Conservation (phyloP, 164 flowering plant genomes). For the Nelumbo lutea region DNA sequence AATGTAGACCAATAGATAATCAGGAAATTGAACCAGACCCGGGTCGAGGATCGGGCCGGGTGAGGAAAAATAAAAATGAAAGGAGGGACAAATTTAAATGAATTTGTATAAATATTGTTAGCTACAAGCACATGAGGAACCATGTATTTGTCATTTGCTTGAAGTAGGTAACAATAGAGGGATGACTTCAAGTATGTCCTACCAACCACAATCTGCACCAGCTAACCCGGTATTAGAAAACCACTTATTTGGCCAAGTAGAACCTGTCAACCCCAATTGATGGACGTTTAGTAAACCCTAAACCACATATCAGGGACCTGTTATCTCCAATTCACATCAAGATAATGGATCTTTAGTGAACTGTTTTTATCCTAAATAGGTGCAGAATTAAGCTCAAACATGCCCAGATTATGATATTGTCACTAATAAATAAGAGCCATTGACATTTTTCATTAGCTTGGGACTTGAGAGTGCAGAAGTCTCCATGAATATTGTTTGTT, state of each 20-base stretch:
- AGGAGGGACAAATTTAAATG: no score
- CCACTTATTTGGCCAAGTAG: neutral
- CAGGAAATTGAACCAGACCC: no score
- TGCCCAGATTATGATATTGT: neutral
- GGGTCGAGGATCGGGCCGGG: no score
- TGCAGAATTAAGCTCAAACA: neutral
- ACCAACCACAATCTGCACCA: conserved; percentile 11
- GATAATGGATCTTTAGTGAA: neutral
- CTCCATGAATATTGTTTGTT: neutral
- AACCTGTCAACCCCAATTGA: neutral
- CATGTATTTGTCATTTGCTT: conserved; percentile 23
- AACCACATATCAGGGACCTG: neutral
- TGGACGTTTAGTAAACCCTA: neutral
- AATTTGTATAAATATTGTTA: no score
- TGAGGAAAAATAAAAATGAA: no score
- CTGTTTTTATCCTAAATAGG: neutral
- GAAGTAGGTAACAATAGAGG: conserved; percentile 11
- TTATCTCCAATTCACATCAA: neutral
- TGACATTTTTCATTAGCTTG: neutral
- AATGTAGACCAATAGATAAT: no score
- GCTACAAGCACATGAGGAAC: no score
- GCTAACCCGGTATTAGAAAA: neutral
- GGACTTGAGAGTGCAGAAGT: neutral
- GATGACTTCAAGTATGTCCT: conserved; percentile 2
- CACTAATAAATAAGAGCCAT: neutral